Base-by-base conservation (phyloP, 1,284 basidiomycete species). In the Rhizoctonia solani region DNA sequence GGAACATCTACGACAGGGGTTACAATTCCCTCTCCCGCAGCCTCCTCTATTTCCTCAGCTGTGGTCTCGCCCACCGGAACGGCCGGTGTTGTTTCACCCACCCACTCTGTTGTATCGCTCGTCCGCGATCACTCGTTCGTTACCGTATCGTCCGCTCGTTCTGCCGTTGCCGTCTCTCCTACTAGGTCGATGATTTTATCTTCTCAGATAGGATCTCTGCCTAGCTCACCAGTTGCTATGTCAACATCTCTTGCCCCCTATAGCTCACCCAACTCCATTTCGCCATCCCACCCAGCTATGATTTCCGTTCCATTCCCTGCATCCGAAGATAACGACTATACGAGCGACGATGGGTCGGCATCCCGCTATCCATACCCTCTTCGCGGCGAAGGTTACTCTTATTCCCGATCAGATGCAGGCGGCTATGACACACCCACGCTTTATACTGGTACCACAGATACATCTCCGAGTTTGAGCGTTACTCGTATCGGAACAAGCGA, bases 381-480 rank as follows among this genome's bases (percentile, higher is more conserved):
- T 8, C 44, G 47, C 16, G 41, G 5, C 19, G 41, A 44, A 25
- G 46, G 23, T 21, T 49, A 21, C 21, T 49, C 46, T 6, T 49
- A 49, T 49, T 49, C 46, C 14, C 46, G 46, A 49, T 49, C 46
- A 5, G 46, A 49, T 27, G 46, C 46, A 14, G 44, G 44, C 11
- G 59, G 59, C 13, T 63, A 42, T 30, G 59, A 63, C 25, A 63
- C 59, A 9, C 59, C 59, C 2, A 49, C 59, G 30, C 49, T 63
- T 14, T 63, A 63, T 42, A 63, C 59, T 1, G 59, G 59, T 14
- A 63, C 59, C 13, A 63, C 59, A 2, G 52, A 63, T 34, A 63
- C 59, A 14, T 50, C 46, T 11, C 59, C 59, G 8, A 52, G 47
- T 19, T 39, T 63, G 29, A 63, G 59, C n/a, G 49, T 63, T 16